Percentiles rank a stretch among this genome's conserved stretches.
These are phyloP conservation scores for Monilinia laxa DNA, from an alignment of 2,329 filamentous ascomycete species.

Conservation along the genomic window DNA sequence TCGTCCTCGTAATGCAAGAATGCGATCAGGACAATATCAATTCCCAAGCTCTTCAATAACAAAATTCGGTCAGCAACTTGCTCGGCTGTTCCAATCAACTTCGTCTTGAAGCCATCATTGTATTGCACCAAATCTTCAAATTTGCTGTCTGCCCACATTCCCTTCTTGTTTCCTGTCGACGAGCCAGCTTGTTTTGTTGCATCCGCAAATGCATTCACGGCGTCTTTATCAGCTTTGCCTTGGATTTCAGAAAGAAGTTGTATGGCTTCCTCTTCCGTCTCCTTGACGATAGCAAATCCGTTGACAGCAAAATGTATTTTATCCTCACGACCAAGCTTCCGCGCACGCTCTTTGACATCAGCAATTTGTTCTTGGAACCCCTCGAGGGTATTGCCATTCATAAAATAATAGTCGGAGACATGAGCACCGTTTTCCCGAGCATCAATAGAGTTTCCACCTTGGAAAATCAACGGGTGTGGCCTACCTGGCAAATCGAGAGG, in stretches of 20 bases:
- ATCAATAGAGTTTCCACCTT: constrained; percentile 53
- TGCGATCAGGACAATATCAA: constrained; percentile 48
- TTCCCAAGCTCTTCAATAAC: constrained; percentile 48
- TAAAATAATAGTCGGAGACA: constrained; percentile 54
- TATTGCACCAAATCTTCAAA: constrained; percentile 55
- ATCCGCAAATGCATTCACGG: constrained; percentile 50
- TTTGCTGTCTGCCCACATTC: constrained; percentile 54
- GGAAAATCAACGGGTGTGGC: constrained; percentile 53
- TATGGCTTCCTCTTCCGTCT: constrained; percentile 52
- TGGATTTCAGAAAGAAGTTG: constrained; percentile 52
- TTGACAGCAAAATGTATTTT: constrained; percentile 52
- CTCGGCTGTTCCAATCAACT: constrained; percentile 52
- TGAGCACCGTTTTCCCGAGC: constrained; percentile 50
- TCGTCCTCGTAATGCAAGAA: constrained; percentile 55
- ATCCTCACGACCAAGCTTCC: constrained; percentile 46
- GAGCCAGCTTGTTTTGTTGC: constrained; percentile 52
- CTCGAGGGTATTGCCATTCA: constrained; percentile 56
- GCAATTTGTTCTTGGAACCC: constrained; percentile 51
- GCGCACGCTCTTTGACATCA: constrained; percentile 49
- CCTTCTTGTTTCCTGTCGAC: constrained; percentile 48
- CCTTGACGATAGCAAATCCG: constrained; percentile 50
- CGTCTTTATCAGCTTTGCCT: constrained; percentile 52
- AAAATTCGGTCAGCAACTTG: constrained; percentile 52
- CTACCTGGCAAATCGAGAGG: constrained; percentile 47
- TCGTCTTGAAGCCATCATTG: constrained; percentile 57